Conservation (phyloP, 179 eudicot genomes). For the Gypsophila paniculata region DNA sequence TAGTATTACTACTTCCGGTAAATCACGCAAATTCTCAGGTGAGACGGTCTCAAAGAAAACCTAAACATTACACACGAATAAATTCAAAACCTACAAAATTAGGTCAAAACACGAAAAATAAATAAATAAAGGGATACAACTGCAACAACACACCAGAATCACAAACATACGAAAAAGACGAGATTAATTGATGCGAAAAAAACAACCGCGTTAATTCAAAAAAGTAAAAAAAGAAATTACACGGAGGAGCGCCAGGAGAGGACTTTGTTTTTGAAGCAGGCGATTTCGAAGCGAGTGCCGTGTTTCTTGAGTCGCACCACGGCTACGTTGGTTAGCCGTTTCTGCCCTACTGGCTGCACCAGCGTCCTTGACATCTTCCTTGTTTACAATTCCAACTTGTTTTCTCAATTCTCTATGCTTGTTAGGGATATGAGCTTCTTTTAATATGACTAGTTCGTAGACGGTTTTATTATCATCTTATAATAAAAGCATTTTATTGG, state of each 20-base stretch:
- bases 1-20: too few species aligned
- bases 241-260: constrained; percentile 94
- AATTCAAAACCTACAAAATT: neutral
- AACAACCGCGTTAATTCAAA: too few species aligned
- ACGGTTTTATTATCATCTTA: too few species aligned
- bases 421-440: too few species aligned
- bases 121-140: neutral
- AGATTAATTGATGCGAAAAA: neutral
- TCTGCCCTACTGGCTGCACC: constrained; percentile 90
- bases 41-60: too few species aligned
- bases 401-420: too few species aligned
- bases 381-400: too few species aligned
- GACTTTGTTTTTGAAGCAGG: constrained; percentile 97
- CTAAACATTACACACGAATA: neutral
- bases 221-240: constrained; percentile 30
- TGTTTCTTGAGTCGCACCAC: constrained; percentile 83
- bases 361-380: constrained; percentile 70
- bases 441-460: too few species aligned
- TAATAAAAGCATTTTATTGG: too few species aligned
- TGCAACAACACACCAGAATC: neutral
- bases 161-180: neutral
- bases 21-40: too few species aligned
- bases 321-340: constrained; percentile 85
- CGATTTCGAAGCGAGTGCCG: constrained; percentile 86
- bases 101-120: neutral